phyloP scores from a whole-genome alignment of 164 flowering plant genomes.

The Magnolia changhungtana region DNA sequence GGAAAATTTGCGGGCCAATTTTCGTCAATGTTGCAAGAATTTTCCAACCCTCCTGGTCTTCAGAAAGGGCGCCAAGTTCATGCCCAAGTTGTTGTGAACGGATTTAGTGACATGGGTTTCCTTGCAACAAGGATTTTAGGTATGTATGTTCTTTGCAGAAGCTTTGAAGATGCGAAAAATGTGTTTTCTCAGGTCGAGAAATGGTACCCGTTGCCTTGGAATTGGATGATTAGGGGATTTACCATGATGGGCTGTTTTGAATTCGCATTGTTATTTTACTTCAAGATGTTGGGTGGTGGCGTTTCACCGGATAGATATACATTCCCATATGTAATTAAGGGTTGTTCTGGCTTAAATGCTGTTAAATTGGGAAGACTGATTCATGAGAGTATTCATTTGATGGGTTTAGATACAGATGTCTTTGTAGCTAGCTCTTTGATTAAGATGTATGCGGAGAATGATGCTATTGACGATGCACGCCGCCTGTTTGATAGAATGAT shows the following conservation, averaged over 20 bases:
- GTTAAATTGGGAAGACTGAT: conserved; percentile 40
- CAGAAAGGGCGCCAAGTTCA: conserved; percentile 51
- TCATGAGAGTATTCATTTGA: conserved; percentile 34
- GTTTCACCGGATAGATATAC: conserved; percentile 72
- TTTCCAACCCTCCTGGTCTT: conserved; percentile 26
- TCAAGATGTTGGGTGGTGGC: conserved; percentile 70
- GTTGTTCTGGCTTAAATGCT: conserved; percentile 55
- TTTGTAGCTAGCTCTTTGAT: conserved; percentile 77
- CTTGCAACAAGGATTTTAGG: conserved; percentile 53
- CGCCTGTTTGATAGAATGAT: conserved; percentile 59
- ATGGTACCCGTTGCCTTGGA: conserved; percentile 43
- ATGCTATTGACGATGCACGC: conserved; percentile 45
- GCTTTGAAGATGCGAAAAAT: conserved; percentile 42
- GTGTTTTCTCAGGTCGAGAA: conserved; percentile 42
- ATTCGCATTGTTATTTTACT: conserved; percentile 57
- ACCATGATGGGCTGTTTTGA: conserved; percentile 45
- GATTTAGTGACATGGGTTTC: conserved; percentile 25
- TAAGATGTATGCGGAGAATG: conserved; percentile 61
- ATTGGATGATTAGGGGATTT: conserved; percentile 86
- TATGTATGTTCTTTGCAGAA: conserved; percentile 55
- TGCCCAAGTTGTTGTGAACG: conserved; percentile 56
- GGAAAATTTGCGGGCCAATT: conserved; percentile 18
- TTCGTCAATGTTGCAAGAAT: conserved; percentile 33
- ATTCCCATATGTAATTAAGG: conserved; percentile 71
- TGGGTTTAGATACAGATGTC: conserved; percentile 56